Evolutionary conservation across 2,329 filamentous ascomycete genomes (phyloP).

Genomic region (Phialophora verrucosa): DNA sequence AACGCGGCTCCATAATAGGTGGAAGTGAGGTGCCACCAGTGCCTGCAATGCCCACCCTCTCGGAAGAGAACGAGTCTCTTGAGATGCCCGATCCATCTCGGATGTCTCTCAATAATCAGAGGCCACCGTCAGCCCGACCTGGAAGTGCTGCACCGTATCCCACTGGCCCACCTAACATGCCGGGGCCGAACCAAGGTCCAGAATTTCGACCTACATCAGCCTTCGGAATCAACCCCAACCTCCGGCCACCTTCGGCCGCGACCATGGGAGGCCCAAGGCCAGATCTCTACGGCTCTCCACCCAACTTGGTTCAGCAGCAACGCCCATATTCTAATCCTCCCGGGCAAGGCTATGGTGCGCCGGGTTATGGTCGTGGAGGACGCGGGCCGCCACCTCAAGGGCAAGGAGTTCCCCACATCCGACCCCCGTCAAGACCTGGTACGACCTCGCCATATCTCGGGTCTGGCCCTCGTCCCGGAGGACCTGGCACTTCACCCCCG

Average conservation of each 20-base stretch:
- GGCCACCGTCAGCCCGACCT: constrained; percentile 38
- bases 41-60: constrained; percentile 51
- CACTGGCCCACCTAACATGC: constrained; percentile 45
- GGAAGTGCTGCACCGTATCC: constrained; percentile 50
- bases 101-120: constrained; percentile 45
- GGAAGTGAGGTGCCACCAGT: constrained; percentile 39
- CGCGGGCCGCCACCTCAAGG: constrained; percentile 23
- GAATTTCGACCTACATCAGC: constrained; percentile 53
- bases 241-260: constrained; percentile 49
- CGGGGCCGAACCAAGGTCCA: constrained; percentile 39
- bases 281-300: constrained; percentile 33
- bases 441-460: constrained; percentile 35
- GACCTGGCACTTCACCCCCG: constrained; percentile 40
- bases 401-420: constrained; percentile 23
- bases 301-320: constrained; percentile 22
- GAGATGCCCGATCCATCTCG: constrained; percentile 57
- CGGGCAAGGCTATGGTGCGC: constrained; percentile 39
- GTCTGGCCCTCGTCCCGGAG: constrained; percentile 17
- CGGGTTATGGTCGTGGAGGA: constrained; percentile 39
- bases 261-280: constrained; percentile 32
- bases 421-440: constrained; percentile 41
- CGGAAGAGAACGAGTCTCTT: constrained; percentile 42
- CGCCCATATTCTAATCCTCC: constrained; percentile 34
- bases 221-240: constrained; percentile 56
- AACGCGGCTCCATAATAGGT: constrained; percentile 65